Evolutionary conservation across 345 rosid species (phyloP), one percentile per base, ranked within the genome.

Genomic region (Salix dunnii): DNA sequence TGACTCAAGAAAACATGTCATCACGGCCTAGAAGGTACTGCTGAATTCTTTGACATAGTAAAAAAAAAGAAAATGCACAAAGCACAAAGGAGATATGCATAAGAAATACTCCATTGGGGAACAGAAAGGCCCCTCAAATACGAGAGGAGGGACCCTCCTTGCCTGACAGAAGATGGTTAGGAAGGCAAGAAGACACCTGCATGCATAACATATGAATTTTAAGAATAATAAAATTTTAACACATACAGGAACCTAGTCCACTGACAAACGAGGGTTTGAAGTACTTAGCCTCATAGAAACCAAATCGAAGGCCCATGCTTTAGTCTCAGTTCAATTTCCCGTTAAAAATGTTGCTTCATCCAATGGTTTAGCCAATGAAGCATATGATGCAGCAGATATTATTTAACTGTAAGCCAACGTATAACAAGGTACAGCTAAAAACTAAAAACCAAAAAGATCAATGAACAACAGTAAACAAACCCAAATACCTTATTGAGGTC

Each of bases 341-440:
- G 87, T 82, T 89, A 81, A 83, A 96, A 86, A 93, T 86, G 92
- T 91, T 85, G 98, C 97, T 88, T 94, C 94, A 94, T 87, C 99
- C 96, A 94, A 92, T 93, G 91, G 86, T 88, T 90, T 90, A 92
- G 96, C 98, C 98, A 94, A 90, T 86, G 91, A 89, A 87, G 95
- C 89, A 92, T 83, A 92, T 82, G 97, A 88, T 81, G 96, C 96
- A 92, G 97, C 96, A 91, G 89, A 88, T 88, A 87, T 89, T 91
- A 94, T 86, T 91, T 84, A 87, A 92, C 92, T 92, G 99, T 92
- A 83, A 89, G 94, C 85, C 94, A 91, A 82, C 80, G 79, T 75
- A 82, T 85, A 89, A 82, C 81, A 85, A 79, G 81, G 76, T 55
- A 84, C 87, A 79, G 82, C 96, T 90, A 86, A 86, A 88, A 81